Evolutionary conservation across 1,284 basidiomycete species (phyloP), one percentile per base, ranked within the genome.

Genomic region (Ceratobasidium sp.): DNA sequence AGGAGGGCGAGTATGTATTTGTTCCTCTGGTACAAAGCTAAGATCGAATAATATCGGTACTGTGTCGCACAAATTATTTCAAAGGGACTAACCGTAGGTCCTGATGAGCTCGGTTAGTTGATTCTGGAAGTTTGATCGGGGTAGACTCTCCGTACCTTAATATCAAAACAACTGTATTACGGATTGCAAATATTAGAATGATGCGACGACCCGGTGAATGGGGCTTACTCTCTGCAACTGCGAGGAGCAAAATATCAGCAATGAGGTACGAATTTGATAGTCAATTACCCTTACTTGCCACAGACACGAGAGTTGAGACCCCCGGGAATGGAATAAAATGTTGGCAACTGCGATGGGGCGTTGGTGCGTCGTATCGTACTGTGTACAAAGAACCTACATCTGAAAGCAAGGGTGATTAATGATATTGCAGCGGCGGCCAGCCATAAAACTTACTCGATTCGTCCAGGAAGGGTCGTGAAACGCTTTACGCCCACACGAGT

Each of bases 391-490:
- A 30, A 76, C 74, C 8, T 41, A 76, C 74, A 50, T 41, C 74
- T 76, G 44, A 1, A 1, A n/a, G 16, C 52, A 48, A 4, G 3
- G n/a, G 38, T 41, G 8, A 57, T 18, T 8, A 3, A 12, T 23
- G 10, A 66, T 6, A 23, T 5, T 38, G 1, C 2, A n/a, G 6
- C 46, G 10, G 35, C 14, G 27, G 23, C 23, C n/a, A n/a, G 20
- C 20, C 8, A 18, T 33, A 33, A 27, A 41, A n/a, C 64, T 50
- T n/a, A 66, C 74, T 50, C 57, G 66, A 8, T 52, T 54, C 0
- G 59, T 67, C 74, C 62, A 76, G 20, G 46, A 27, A 27, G 74
- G 74, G 27, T 65, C 64, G 33, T 76, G 74, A 41, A 76, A 76
- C 52, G 74, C 74, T 76, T 8, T 6, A 27, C 3, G 0, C 18